Evolutionary conservation across 208 protist genomes (phyloP).

Genomic region (Vickermania ingenoplastis): DNA sequence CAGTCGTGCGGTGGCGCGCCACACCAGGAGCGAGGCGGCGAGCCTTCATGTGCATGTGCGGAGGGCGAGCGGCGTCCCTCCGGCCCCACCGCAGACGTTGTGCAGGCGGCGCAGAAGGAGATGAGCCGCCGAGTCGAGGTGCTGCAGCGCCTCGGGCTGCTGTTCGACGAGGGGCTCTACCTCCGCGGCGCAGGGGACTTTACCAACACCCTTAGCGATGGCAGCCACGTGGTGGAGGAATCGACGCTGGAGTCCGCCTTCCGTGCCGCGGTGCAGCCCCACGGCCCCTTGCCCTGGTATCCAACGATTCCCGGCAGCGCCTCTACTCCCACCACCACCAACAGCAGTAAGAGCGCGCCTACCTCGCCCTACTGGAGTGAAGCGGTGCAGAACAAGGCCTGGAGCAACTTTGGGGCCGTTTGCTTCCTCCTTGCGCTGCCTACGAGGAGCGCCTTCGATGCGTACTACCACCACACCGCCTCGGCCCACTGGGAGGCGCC

Average conservation of each 20-base stretch:
- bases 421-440: constrained; percentile 15
- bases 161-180: constrained; percentile 81
- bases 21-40: not conserved
- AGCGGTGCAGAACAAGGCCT: not conserved
- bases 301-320: too few relatives aligned
- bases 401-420: not conserved
- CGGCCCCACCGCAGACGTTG: not conserved
- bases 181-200: constrained; percentile 7
- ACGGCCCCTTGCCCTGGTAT: too few relatives aligned
- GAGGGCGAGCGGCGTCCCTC: not conserved
- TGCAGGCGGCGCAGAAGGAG: constrained; percentile 6
- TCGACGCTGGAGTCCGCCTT: constrained; percentile 7
- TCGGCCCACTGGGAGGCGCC: constrained; percentile 33
- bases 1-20: not conserved
- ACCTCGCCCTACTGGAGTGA: not conserved
- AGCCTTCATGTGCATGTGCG: not conserved
- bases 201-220: not conserved
- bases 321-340: too few relatives aligned
- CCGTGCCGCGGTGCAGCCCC: not conserved
- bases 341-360: too few relatives aligned
- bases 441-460: constrained; percentile 5
- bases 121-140: constrained; percentile 38
- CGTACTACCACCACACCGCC: constrained; percentile 25
- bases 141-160: constrained; percentile 62
- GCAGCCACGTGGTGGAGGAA: constrained; percentile 12